Evolutionary conservation across 129 eudicot species (phyloP).

Genomic region (Chrysanthemum makinoi): DNA sequence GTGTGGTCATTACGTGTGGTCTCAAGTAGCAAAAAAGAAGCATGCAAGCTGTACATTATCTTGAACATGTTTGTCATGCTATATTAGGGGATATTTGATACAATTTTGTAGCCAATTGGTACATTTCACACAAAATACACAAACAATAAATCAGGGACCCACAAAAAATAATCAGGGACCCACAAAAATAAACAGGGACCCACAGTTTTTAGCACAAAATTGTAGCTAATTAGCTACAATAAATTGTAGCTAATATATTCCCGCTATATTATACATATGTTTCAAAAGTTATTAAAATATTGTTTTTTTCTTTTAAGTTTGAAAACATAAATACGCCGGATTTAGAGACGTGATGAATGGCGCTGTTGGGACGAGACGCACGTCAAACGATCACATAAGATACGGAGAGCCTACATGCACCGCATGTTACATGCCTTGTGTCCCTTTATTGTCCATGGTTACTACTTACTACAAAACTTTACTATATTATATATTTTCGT

Average conservation of each 20-base stretch:
- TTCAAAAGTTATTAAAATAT: too few relatives aligned
- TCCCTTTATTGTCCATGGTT: not conserved
- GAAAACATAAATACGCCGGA: not conserved
- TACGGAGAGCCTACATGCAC: not conserved
- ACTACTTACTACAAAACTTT: not conserved
- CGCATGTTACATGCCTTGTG: not conserved
- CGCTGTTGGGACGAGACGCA: not conserved
- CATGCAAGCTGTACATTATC: too few relatives aligned
- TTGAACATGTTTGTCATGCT: too few relatives aligned
- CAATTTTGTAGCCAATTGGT: rapidly evolving
- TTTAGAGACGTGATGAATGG: not conserved
- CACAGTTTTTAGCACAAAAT: rapidly evolving
- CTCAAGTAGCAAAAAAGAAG: too few relatives aligned
- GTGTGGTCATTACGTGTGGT: too few relatives aligned
- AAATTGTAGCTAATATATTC: rapidly evolving
- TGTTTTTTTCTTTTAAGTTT: not conserved
- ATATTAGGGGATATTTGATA: too few relatives aligned
- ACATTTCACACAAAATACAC: too few relatives aligned
- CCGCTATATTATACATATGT: too few relatives aligned
- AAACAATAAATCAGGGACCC: too few relatives aligned
- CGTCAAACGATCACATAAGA: not conserved
- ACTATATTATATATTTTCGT: not conserved
- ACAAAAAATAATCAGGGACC: too few relatives aligned
- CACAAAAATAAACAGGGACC: too few relatives aligned
- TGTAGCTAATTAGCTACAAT: rapidly evolving